These are phyloP conservation scores for Bruguiera parviflora DNA, from an alignment of 345 rosid species.

Conservation along the genomic window DNA sequence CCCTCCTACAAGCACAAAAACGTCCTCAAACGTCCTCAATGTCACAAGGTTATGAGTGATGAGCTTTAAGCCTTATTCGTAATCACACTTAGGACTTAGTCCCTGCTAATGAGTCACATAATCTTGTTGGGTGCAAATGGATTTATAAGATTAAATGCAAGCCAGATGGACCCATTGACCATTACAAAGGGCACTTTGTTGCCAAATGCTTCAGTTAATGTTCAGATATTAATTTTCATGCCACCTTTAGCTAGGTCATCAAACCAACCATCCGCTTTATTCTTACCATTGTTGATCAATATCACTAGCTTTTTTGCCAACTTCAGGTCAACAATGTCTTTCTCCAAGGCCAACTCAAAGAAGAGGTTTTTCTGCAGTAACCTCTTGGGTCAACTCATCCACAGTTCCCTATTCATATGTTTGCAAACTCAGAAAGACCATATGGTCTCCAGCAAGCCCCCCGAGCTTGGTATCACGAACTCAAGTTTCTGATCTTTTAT, in stretches of 20 bases:
- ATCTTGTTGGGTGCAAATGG: background rate
- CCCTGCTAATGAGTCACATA: background rate
- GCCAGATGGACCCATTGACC: background rate
- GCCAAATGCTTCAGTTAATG: background rate
- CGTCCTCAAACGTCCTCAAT: background rate
- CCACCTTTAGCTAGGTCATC: background rate
- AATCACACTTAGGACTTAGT: conserved; percentile 1
- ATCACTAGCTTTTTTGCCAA: background rate
- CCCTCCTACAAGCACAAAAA: background rate
- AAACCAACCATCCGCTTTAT: background rate
- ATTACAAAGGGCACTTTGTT: background rate
- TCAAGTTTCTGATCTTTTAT: background rate
- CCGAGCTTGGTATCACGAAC: background rate
- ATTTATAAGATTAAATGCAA: background rate
- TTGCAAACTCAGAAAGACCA: background rate
- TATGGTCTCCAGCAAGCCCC: background rate
- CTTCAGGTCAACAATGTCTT: background rate
- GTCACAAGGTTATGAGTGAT: background rate
- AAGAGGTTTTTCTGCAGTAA: background rate
- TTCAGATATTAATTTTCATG: background rate
- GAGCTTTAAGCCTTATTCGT: background rate
- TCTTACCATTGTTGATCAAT: background rate
- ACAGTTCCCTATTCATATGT: background rate
- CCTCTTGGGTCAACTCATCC: background rate
- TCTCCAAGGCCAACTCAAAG: background rate